Base-by-base conservation (phyloP, 208 protist genomes). In the Trypanosoma cruzi region DNA sequence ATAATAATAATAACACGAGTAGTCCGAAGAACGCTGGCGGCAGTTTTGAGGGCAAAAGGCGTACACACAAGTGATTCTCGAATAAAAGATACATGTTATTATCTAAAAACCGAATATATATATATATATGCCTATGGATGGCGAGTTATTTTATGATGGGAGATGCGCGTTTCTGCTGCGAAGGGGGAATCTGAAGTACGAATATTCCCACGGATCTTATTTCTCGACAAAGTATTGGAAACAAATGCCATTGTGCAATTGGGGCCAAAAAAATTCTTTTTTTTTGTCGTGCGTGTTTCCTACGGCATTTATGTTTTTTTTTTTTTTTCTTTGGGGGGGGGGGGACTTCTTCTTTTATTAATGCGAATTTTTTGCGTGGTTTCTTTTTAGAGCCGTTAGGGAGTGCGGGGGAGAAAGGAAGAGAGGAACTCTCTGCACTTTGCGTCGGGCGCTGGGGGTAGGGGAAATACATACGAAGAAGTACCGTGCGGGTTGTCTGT, bases 281-380 rank as follows among this genome's bases (percentile, higher is more conserved):
- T 22, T 62, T 68, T 63, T 66, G 4, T 28, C 42, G 34, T 37
- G 22, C 26, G 24, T 64, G 31, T 60, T 40, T 59, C 62, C 26
- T n/a, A 40, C 10, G 36, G 10, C 10, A 10, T 40, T 57, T 63
- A 79, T 31, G 5, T 20, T 22, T 22, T 49, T 54, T 46, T 62
- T 42, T 68, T 57, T 68, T 32, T 20, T 68, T 49, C 40, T 46
- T 32, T 56, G 68, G 29, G n/a, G 60, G 28, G 24, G 18, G 50
- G 57, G 20, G 16, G 20, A 58, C 64, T 42, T 55, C 28, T 54
- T 34, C 50, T 70, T 36, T 36, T 78, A 0, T 54, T 60, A 32
- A 13, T 44, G 37, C 13, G 13, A 16, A 44, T 13, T 44, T 13
- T 16, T 44, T 44, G 37, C 8, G 13, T 13, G 8, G 5, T 44